phyloP scores from a whole-genome alignment of 345 rosid species.

The Fremontodendron californicum region DNA sequence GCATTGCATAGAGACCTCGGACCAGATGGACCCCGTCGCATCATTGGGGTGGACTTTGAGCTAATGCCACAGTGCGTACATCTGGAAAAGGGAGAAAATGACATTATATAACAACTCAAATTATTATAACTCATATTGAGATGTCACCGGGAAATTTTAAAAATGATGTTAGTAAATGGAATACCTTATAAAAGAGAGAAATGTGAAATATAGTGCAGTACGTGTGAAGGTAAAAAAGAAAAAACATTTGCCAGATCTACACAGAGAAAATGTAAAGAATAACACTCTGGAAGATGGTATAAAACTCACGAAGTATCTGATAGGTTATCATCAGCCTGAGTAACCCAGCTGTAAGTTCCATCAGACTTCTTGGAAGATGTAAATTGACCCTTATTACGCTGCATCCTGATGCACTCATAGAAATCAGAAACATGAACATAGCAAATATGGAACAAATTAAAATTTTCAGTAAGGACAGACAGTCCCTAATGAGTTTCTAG shows the following conservation, averaged over 20 bases:
- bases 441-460: background rate
- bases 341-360: slow-evolving; percentile 52
- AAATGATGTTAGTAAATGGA: background rate
- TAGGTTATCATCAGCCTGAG: slow-evolving; percentile 65
- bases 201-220: background rate
- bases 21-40: slow-evolving; percentile 98
- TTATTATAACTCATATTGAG: background rate
- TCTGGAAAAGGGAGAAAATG: slow-evolving; percentile 33
- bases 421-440: slow-evolving; percentile 6
- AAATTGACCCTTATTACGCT: slow-evolving; percentile 93
- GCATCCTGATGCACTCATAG: slow-evolving; percentile 58
- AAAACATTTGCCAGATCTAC: background rate
- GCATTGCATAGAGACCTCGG: slow-evolving; percentile 99
- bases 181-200: background rate
- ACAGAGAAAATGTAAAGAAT: background rate
- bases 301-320: slow-evolving; percentile 68
- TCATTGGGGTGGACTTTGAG: slow-evolving; percentile 94
- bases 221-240: background rate
- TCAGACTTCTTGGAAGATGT: slow-evolving; percentile 79
- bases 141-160: background rate
- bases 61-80: slow-evolving; percentile 86
- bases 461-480: background rate
- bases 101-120: background rate
- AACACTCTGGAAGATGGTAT: background rate
- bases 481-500: background rate